A percentile compares a stretch with the other conserved stretches of the same genome.
phyloP scores from a whole-genome alignment of 2,329 filamentous ascomycete species.

The Aspergillus latus region DNA sequence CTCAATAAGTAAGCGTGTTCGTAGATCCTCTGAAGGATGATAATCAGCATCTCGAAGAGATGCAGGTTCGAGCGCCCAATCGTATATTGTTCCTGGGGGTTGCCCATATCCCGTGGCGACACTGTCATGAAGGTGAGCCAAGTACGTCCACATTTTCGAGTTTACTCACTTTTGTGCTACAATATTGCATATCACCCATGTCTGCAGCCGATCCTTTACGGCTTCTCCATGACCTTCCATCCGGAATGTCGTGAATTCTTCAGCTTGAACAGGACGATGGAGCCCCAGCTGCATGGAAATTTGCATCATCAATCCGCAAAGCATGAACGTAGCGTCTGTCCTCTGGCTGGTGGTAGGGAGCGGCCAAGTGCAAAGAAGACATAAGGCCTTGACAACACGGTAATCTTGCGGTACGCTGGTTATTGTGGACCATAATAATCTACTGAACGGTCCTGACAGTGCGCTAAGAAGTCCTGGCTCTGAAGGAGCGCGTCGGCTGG shows the following conservation, averaged over 20 bases:
- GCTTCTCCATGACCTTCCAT: conserved; percentile 59
- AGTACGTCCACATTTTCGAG: background rate
- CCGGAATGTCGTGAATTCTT: conserved; percentile 52
- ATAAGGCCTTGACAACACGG: conserved; percentile 62
- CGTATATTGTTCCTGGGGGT: conserved; percentile 61
- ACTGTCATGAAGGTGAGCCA: conserved; percentile 32
- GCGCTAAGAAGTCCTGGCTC: conserved; percentile 56
- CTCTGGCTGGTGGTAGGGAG: conserved; percentile 61
- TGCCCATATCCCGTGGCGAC: conserved; percentile 65
- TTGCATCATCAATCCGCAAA: conserved; percentile 65
- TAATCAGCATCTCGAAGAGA: conserved; percentile 47
- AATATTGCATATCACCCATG: conserved; percentile 67
- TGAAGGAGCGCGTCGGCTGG: conserved; percentile 57
- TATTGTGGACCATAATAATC: conserved; percentile 61
- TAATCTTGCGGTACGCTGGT: conserved; percentile 60
- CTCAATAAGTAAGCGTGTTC: conserved; percentile 55
- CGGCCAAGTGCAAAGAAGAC: conserved; percentile 64
- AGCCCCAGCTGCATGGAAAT: conserved; percentile 64
- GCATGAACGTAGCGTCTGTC: conserved; percentile 63
- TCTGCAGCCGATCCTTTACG: conserved; percentile 61
- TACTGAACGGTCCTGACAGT: conserved; percentile 51
- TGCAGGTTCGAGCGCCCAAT: conserved; percentile 53
- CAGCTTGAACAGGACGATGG: conserved; percentile 61
- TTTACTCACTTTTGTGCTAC: conserved; percentile 61
- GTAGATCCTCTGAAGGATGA: conserved; percentile 51